A percentile compares a stretch with the other conserved stretches of the same genome.
Evolutionary conservation across 192 early-diverging fungal species (phyloP).

Genomic region (Backusella australiensis): DNA sequence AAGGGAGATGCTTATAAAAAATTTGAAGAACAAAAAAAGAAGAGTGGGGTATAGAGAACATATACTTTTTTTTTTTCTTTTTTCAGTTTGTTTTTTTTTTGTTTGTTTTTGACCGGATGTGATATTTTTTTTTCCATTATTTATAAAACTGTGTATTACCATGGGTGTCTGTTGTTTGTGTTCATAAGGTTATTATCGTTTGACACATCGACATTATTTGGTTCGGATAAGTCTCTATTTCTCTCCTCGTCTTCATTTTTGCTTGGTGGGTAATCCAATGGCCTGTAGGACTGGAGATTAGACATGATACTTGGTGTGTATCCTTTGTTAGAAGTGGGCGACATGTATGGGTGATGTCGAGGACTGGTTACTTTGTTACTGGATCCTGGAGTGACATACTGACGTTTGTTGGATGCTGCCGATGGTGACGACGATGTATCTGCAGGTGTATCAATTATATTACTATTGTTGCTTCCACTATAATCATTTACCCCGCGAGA

Average conservation of each 20-base stretch:
- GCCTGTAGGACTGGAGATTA: constrained; percentile 7
- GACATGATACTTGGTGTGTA: constrained; percentile 15
- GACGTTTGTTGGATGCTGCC: neutral
- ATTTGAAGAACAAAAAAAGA: neutral
- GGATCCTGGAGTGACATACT: neutral
- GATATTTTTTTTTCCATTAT: constrained; percentile 1
- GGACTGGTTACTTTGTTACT: neutral
- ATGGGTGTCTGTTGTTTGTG: constrained; percentile 4
- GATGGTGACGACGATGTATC: neutral
- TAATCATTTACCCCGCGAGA: constrained; percentile 5
- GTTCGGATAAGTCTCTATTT: neutral
- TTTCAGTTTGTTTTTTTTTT: neutral
- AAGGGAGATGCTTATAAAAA: constrained; percentile 1
- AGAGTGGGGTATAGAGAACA: neutral
- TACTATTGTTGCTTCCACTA: neutral
- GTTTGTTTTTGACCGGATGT: neutral
- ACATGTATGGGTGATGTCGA: constrained; percentile 15
- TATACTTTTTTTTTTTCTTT: constrained; percentile 1
- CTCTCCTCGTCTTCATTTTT: neutral
- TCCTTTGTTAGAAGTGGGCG: neutral
- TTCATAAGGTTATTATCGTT: constrained; percentile 1
- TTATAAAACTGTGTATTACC: constrained; percentile 4
- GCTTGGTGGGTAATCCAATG: neutral
- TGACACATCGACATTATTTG: constrained; percentile 2
- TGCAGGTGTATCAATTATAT: neutral